These are phyloP conservation scores for Castanea crenata DNA, from an alignment of 306 rosid genomes.

Conservation along the genomic window DNA sequence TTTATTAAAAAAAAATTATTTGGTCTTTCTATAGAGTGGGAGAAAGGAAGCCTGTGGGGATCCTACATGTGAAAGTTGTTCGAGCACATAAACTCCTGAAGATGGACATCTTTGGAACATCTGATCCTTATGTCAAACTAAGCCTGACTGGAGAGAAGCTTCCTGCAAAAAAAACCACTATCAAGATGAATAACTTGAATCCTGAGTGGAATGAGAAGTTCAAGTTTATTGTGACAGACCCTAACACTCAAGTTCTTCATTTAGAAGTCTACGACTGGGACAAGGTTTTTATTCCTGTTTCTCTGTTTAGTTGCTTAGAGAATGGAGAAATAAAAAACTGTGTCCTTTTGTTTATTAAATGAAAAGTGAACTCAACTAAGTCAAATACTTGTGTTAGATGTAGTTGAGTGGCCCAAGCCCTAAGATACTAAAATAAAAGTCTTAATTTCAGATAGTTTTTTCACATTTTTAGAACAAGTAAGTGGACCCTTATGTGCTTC, in stretches of 20 bases:
- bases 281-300: constrained; percentile 54
- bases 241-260: constrained; percentile 80
- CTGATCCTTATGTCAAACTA: constrained; percentile 92
- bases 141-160: constrained; percentile 73
- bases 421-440: neutral
- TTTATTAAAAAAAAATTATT: neutral
- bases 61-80: constrained; percentile 82
- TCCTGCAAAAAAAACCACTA: constrained; percentile 68
- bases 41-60: constrained; percentile 85
- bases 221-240: constrained; percentile 83
- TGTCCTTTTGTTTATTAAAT: neutral
- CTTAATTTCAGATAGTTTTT: too few species aligned
- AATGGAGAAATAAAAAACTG: constrained; percentile 3
- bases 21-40: constrained; percentile 43
- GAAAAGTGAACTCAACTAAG: neutral
- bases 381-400: neutral
- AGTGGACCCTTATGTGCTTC: too few species aligned
- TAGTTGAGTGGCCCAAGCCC: neutral
- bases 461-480: too few species aligned
- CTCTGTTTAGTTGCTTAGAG: constrained; percentile 21
- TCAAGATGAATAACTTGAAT: constrained; percentile 78
- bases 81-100: constrained; percentile 74
- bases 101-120: constrained; percentile 84
- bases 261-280: constrained; percentile 94
- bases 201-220: constrained; percentile 95